Evolutionary conservation across 139 green algal species (phyloP).

Genomic region (Astrephomene gubernaculifera): DNA sequence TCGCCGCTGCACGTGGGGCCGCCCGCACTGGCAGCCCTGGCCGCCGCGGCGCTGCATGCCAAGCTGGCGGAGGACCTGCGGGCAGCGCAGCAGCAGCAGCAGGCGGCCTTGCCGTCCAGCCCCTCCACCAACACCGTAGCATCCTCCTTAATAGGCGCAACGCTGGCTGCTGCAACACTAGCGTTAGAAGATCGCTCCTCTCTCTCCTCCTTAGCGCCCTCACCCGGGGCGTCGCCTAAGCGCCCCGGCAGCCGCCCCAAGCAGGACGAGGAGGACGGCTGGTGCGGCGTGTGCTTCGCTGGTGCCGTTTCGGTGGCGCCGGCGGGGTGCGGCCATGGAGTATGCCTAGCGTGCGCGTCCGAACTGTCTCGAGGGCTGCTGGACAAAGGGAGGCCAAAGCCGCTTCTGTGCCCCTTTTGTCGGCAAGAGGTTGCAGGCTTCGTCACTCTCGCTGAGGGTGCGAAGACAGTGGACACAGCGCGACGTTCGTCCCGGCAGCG

Average conservation of each 20-base stretch:
- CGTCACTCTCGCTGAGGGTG: no score
- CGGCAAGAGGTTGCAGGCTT: background rate
- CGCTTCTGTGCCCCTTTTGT: conserved; percentile 30
- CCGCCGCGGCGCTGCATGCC: background rate
- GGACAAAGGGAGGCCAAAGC: background rate
- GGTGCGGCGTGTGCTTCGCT: conserved; percentile 25
- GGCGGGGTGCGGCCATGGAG: conserved; percentile 6
- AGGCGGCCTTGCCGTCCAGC: background rate
- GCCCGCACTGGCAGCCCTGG: background rate
- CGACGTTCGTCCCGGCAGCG: no score
- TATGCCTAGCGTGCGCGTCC: conserved; percentile 4
- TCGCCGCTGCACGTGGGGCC: background rate
- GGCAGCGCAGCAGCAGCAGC: background rate
- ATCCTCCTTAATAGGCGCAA: no score
- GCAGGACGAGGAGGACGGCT: background rate
- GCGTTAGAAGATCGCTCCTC: background rate
- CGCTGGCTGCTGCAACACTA: no score
- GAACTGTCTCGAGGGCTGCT: background rate
- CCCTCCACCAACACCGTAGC: no score
- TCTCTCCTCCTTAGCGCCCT: background rate
- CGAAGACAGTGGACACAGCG: no score
- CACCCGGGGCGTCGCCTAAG: background rate
- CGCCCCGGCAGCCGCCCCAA: background rate
- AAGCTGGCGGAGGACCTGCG: conserved; percentile 4
- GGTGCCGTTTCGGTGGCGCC: conserved; percentile 16